Evolutionary conservation across 495 filamentous ascomycete species (phyloP).

Genomic region (Chaetomium fimeti): DNA sequence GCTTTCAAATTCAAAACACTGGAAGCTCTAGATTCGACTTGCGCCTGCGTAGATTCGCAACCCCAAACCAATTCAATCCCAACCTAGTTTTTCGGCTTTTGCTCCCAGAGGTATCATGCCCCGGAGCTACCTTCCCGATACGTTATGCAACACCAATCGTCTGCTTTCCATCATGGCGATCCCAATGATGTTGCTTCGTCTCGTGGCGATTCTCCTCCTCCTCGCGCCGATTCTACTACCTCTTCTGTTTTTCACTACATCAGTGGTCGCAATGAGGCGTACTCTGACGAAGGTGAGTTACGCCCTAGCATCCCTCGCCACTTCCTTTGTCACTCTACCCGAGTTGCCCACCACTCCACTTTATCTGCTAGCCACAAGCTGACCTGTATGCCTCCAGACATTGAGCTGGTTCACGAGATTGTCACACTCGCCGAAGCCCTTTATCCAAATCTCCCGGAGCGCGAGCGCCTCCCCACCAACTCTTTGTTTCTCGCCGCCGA

Average conservation of each 20-base stretch:
- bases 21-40: not conserved
- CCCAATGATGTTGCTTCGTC: not conserved
- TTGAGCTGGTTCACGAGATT: slow-evolving; percentile 74
- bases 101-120: slow-evolving; percentile 4
- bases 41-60: slow-evolving; percentile 10
- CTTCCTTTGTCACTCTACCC: not conserved
- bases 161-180: not conserved
- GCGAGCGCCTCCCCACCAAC: slow-evolving; percentile 65
- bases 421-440: slow-evolving; percentile 66
- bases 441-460: slow-evolving; percentile 52
- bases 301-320: not conserved
- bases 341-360: not conserved
- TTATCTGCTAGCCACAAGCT: slow-evolving; percentile 4
- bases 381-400: slow-evolving; percentile 54
- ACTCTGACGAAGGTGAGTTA: slow-evolving; percentile 12
- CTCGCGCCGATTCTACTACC: not conserved
- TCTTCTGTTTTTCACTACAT: slow-evolving; percentile 6
- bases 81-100: not conserved
- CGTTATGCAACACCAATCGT: slow-evolving; percentile 10
- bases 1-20: not conserved
- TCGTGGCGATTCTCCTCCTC: not conserved
- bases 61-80: not conserved
- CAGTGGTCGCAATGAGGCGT: not conserved
- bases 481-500: slow-evolving; percentile 82
- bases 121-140: not conserved